Conservation (phyloP, 2,329 filamentous ascomycete species). For the Trichoderma harzianum region DNA sequence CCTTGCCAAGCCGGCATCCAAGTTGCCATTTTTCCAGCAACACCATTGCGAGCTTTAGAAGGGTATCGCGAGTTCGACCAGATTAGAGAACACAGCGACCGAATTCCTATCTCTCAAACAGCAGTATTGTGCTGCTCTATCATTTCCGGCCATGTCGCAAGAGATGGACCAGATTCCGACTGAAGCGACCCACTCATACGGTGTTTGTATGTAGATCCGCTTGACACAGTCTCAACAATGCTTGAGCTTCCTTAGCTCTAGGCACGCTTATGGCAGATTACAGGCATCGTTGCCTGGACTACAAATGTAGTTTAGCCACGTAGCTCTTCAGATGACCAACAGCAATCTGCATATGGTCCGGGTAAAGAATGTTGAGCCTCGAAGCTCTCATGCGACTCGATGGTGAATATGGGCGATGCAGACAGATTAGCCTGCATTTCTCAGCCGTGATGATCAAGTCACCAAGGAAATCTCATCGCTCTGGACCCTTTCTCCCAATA, state of each 20-base stretch:
- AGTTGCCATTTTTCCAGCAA: background rate
- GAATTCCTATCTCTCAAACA: background rate
- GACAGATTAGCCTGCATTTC: background rate
- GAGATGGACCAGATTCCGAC: background rate
- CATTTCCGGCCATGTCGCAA: background rate
- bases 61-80: background rate
- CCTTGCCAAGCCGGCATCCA: background rate
- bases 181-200: background rate
- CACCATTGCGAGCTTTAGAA: background rate
- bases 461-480: constrained; percentile 23
- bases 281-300: background rate
- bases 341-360: too few species aligned
- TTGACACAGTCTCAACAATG: background rate
- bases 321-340: background rate
- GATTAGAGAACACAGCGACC: background rate
- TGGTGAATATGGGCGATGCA: background rate
- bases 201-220: background rate
- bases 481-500: constrained; percentile 34
- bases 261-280: background rate
- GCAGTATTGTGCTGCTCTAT: background rate
- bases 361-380: background rate
- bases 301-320: background rate
- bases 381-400: background rate
- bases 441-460: background rate
- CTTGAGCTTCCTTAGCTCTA: background rate